Percentiles rank a stretch among this genome's conserved stretches.
These are phyloP conservation scores for Parsonsia alboflavescens DNA, from an alignment of 257 asterid genomes.

Conservation along the genomic window DNA sequence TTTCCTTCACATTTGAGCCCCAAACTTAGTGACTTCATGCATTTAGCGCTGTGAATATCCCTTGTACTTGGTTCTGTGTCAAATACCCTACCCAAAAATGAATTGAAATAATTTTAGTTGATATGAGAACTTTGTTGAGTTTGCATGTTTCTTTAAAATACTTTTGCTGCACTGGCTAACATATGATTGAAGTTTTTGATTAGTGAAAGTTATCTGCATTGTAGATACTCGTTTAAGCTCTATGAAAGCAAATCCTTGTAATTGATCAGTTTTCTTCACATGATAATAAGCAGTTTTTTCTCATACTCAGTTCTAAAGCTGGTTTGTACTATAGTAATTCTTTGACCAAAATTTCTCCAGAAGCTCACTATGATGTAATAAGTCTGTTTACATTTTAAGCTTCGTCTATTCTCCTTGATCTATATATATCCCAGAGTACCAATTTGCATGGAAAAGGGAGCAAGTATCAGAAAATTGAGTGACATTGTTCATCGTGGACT, in stretches of 20 bases:
- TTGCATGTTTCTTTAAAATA: background rate
- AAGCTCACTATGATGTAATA: background rate
- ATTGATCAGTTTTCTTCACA: background rate
- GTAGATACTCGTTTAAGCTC: background rate
- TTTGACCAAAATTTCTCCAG: background rate
- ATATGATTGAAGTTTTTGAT: background rate
- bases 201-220: background rate
- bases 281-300: too few species aligned
- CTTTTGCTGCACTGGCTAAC: background rate
- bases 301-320: background rate
- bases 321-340: background rate
- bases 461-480: conserved; percentile 39
- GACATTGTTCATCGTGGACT: conserved; percentile 64
- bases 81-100: background rate
- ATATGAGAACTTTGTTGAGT: background rate
- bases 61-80: background rate
- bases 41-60: background rate
- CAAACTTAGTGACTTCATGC: background rate
- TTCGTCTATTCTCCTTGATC: conserved; percentile 3
- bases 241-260: background rate
- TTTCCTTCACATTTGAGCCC: background rate
- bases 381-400: background rate
- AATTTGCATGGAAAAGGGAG: conserved; percentile 39
- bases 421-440: conserved; percentile 54
- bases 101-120: background rate